A percentile compares a stretch with the other conserved stretches of the same genome.
Conservation (phyloP, 768 basidiomycete species). For the Coprinopsis marcescibilis region DNA sequence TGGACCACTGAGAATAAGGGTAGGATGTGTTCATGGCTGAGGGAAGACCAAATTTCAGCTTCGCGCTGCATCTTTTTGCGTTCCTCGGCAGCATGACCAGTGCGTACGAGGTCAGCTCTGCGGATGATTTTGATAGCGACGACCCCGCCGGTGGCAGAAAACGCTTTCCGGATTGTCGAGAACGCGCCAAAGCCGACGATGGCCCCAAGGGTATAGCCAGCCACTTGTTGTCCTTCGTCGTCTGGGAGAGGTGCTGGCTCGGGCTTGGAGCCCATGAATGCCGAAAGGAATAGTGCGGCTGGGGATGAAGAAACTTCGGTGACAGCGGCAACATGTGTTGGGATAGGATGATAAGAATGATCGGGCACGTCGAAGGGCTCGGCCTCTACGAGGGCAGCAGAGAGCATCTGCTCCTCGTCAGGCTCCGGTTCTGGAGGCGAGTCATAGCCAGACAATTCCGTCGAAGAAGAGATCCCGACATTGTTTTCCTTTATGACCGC, state of each 20-base stretch:
- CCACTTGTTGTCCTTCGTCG: conserved; percentile 59
- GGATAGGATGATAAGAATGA: conserved; percentile 2
- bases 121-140: conserved; percentile 84
- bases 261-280: conserved; percentile 42
- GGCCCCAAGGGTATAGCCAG: conserved; percentile 70
- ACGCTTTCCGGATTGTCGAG: conserved; percentile 72
- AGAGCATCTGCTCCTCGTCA: conserved; percentile 20
- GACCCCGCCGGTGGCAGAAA: conserved; percentile 52
- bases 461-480: not conserved
- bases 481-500: not conserved
- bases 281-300: conserved; percentile 69
- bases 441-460: not conserved
- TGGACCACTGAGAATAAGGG: conserved; percentile 69
- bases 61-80: conserved; percentile 64
- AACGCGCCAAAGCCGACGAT: conserved; percentile 79
- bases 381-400: conserved; percentile 16
- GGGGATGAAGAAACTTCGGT: conserved; percentile 43
- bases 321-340: conserved; percentile 11
- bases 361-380: not conserved
- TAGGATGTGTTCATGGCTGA: conserved; percentile 82
- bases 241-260: conserved; percentile 42
- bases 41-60: conserved; percentile 63
- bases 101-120: conserved; percentile 48
- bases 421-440: conserved; percentile 12
- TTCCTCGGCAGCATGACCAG: conserved; percentile 39